Base-by-base conservation (phyloP, 768 basidiomycete genomes). In the Macrocybe gigantea region DNA sequence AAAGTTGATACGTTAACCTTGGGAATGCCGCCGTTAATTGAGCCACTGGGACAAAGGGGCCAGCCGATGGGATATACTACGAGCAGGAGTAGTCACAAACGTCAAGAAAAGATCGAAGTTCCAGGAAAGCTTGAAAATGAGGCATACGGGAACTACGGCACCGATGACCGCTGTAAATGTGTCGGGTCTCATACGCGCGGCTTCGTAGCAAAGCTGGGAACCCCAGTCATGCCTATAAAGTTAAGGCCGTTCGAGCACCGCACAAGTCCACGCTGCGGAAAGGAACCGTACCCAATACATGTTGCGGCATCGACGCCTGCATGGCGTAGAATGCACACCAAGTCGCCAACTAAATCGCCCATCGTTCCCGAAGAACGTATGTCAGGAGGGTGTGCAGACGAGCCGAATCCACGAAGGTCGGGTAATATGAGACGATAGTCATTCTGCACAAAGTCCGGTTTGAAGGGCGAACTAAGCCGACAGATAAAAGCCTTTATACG, bases 161-260 rank as follows among this genome's bases (percentile, higher is more conserved):
- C 81, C 84, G 10, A 83, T 61, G 11, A 87, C 76, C 3, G 68
- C 83, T 0, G 61, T 64, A 56, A 87, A 77, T 3, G 81, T 60
- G 53, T 88, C 85, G 0, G 85, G 87, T 12, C 83, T 68, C 65
- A 74, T 70, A 11, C 85, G 75, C 1, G 80, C 83, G 8, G 82
- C 79, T 60, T 88, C 83, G 54, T 80, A 83, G 52, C 86, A 87
- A 2, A 79, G 49, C 45, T 75, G 71, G 1, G 83, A 68, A 35
- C 87, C 87, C 87, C 87, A 89, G 51, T 89, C 87, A 55, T 89
- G 87, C 9, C 85, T 85, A 33, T 11, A 41, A 3, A 34, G 4
- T 22, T 4, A 22, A 22, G 22, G 22, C 22, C 22, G 22, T 22
- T 22, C 22, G 22, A 22, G 22, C 22, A 22, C 4, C 22, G 22